A percentile compares a stretch with the other conserved stretches of the same genome.
Evolutionary conservation across 2,329 filamentous ascomycete genomes (phyloP).

Genomic region (Phoma sp.): DNA sequence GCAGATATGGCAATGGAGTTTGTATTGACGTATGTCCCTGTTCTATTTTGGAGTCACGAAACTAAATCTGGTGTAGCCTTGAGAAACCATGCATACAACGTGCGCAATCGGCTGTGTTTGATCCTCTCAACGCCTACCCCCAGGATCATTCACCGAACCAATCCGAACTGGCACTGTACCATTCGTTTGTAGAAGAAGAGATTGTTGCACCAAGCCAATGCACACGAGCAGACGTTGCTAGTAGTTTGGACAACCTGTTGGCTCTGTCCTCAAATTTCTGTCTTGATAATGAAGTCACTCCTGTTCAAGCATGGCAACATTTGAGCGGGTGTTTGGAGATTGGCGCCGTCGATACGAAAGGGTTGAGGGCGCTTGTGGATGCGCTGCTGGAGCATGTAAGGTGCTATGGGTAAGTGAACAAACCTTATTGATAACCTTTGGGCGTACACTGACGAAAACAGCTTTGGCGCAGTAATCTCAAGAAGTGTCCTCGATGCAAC

Average conservation of each 20-base stretch:
- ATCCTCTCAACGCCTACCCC: conserved; percentile 2
- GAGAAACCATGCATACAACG: conserved; percentile 47
- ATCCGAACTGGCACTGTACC: neutral
- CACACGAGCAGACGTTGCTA: neutral
- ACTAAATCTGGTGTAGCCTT: conserved; percentile 30
- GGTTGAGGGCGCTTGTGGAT: conserved; percentile 30
- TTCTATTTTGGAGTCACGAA: no score
- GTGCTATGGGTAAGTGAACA: conserved; percentile 41
- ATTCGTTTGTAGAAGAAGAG: neutral
- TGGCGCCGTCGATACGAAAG: conserved; percentile 20
- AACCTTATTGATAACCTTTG: neutral
- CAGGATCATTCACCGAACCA: no score
- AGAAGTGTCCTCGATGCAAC: conserved; percentile 20
- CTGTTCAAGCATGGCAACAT: conserved; percentile 47
- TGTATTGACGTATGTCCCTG: conserved; percentile 40
- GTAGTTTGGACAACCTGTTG: conserved; percentile 30
- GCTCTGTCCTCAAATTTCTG: conserved; percentile 23
- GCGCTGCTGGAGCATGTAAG: conserved; percentile 35
- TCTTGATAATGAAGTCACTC: conserved; percentile 41
- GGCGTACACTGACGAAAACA: conserved; percentile 7
- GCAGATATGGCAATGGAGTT: conserved; percentile 40
- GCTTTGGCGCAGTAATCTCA: conserved; percentile 26
- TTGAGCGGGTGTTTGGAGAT: conserved; percentile 36
- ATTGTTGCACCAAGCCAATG: neutral
- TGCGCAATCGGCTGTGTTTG: conserved; percentile 24